Evolutionary conservation across 2,329 filamentous ascomycete species (phyloP).

Genomic region (Fusarium sp.): DNA sequence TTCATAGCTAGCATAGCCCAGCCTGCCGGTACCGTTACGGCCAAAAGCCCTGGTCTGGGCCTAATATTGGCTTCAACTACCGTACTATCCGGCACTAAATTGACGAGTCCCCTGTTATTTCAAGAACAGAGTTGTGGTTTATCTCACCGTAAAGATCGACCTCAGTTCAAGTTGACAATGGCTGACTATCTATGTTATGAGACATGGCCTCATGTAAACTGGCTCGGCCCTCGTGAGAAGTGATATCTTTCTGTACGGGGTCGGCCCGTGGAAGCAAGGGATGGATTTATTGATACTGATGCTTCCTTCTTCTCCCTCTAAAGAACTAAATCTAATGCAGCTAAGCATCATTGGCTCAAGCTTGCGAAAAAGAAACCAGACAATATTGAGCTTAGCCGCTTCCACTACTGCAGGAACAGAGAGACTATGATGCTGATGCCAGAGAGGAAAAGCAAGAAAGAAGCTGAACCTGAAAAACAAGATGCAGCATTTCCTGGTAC

Average conservation of each 20-base stretch:
- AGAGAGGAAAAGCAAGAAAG: not conserved
- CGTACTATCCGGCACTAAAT: slow-evolving; percentile 30
- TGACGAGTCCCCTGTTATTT: slow-evolving; percentile 1
- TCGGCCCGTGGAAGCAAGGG: not conserved
- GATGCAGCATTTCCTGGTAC: slow-evolving; percentile 23
- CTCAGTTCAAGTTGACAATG: not conserved
- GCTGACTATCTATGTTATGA: not conserved
- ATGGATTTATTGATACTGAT: not conserved
- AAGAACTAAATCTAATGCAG: not conserved
- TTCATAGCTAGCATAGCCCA: slow-evolving; percentile 9
- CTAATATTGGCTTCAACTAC: slow-evolving; percentile 36
- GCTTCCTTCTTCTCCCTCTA: not conserved
- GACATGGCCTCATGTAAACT: slow-evolving; percentile 1
- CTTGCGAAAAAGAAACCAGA: slow-evolving; percentile 19
- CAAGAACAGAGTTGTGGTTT: not conserved
- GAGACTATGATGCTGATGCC: not conserved
- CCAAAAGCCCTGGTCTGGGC: slow-evolving; percentile 17
- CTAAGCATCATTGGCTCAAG: slow-evolving; percentile 8
- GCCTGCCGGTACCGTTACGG: slow-evolving; percentile 33
- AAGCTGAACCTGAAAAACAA: slow-evolving; percentile 7
- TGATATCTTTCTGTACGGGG: not conserved
- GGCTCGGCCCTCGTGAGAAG: not conserved
- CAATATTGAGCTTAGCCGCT: slow-evolving; percentile 33
- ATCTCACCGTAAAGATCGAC: not conserved
- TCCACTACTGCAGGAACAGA: slow-evolving; percentile 45